phyloP scores from a whole-genome alignment of 139 green algal species.

The Protoeuglena noctilucae region DNA sequence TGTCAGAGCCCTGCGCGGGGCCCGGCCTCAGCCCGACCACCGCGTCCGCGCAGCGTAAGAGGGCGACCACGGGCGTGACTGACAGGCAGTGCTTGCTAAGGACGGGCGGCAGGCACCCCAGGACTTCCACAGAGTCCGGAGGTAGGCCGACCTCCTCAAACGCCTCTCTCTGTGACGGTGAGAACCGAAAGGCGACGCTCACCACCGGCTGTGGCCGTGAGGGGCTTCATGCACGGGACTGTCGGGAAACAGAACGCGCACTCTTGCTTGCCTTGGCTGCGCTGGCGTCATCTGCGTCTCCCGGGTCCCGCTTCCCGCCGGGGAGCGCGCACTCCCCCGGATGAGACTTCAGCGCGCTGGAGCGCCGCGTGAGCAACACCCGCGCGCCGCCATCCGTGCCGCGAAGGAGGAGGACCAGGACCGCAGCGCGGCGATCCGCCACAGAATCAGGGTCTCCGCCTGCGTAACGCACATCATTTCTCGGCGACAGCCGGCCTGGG shows the following conservation, averaged over 20 bases:
- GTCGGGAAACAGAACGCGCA: no score
- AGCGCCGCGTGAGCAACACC: constrained; percentile 42
- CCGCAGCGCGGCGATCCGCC: no score
- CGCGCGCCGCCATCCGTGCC: no score
- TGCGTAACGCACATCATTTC: no score
- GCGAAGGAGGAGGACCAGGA: no score
- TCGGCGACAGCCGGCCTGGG: no score
- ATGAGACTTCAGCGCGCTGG: constrained; percentile 18
- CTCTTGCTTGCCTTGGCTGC: no score
- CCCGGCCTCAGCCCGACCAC: constrained; percentile 39
- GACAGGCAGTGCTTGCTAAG: constrained; percentile 48
- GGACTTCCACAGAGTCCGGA: constrained; percentile 12
- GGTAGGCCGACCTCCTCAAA: constrained; percentile 44
- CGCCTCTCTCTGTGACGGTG: constrained; percentile 45
- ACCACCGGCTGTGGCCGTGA: no score
- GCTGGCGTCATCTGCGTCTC: constrained; percentile 32
- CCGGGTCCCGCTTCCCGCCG: constrained; percentile 45
- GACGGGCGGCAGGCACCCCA: constrained; percentile 33
- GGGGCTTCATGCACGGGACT: no score
- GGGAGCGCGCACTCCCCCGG: constrained; percentile 55
- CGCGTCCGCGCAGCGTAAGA: constrained; percentile 18
- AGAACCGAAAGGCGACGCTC: no score
- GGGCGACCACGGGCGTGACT: constrained; percentile 48
- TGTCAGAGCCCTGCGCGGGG: background rate
- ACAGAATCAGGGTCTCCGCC: no score